phyloP scores from a whole-genome alignment of 352 stramenopile species.

The Phytophthora pseudosyringae region DNA sequence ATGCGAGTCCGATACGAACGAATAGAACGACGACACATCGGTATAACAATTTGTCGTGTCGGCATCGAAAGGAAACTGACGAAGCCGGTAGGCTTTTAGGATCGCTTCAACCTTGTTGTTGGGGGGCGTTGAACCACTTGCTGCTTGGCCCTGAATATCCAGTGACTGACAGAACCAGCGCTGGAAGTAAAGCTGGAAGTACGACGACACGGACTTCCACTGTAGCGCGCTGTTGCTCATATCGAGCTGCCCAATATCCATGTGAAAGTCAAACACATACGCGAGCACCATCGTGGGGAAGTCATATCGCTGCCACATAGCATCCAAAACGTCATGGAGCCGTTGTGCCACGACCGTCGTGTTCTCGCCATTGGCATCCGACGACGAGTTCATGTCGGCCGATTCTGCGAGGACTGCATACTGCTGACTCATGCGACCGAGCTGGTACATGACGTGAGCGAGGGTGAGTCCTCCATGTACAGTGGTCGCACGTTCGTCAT shows the following conservation, averaged over 20 bases:
- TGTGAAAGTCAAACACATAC: slow-evolving; percentile 83
- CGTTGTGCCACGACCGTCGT: slow-evolving; percentile 45
- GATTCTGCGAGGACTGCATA: slow-evolving; percentile 52
- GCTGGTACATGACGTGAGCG: slow-evolving; percentile 80
- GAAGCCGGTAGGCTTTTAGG: slow-evolving; percentile 66
- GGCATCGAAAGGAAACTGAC: slow-evolving; percentile 76
- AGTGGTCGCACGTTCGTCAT: slow-evolving; percentile 37
- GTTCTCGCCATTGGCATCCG: slow-evolving; percentile 16
- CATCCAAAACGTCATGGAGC: slow-evolving; percentile 58
- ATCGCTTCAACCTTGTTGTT: slow-evolving; percentile 52
- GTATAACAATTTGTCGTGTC: slow-evolving; percentile 78
- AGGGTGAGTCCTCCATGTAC: slow-evolving; percentile 62
- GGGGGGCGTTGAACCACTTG: slow-evolving; percentile 14
- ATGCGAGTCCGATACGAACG: slow-evolving; percentile 81
- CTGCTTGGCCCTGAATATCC: slow-evolving; percentile 11
- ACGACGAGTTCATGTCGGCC: slow-evolving; percentile 13
- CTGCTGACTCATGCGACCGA: slow-evolving; percentile 75
- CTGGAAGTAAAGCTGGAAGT: slow-evolving; percentile 74
- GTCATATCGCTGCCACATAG: slow-evolving; percentile 78
- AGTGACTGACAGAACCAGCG: slow-evolving; percentile 61
- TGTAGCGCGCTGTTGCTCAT: slow-evolving; percentile 51
- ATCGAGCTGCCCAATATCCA: slow-evolving; percentile 64
- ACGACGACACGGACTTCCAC: slow-evolving; percentile 64
- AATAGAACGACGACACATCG: slow-evolving; percentile 87
- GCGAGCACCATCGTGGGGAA: slow-evolving; percentile 75